A percentile compares a stretch with the other conserved stretches of the same genome.
phyloP scores from a whole-genome alignment of 805 yeast species.

The Wickerhamomyces tratensis region DNA sequence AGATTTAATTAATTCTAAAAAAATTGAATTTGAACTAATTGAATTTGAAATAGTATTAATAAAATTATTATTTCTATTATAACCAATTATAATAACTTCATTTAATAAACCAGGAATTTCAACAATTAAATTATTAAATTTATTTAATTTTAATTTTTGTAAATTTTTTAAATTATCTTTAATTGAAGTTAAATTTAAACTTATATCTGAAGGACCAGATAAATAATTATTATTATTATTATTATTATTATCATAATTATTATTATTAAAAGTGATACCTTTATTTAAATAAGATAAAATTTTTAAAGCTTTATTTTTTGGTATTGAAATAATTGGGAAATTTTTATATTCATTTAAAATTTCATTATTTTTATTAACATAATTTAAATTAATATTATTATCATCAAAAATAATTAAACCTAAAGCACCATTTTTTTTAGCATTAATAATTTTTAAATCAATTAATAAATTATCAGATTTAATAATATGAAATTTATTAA shows the following conservation, averaged over 20 bases:
- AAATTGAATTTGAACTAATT: conserved; percentile 37
- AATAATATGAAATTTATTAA: conserved; percentile 49
- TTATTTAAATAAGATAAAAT: no score
- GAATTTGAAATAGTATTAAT: conserved; percentile 36
- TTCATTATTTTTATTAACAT: conserved; percentile 33
- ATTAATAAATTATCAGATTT: conserved; percentile 40
- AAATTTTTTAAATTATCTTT: no score
- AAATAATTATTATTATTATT: no score
- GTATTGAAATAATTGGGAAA: no score
- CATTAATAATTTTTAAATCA: conserved; percentile 51
- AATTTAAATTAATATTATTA: conserved; percentile 49
- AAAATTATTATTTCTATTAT: conserved; percentile 37
- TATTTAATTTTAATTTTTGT: no score
- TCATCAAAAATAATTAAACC: conserved; percentile 46
- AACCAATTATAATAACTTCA: conserved; percentile 46
- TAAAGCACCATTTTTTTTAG: conserved; percentile 51
- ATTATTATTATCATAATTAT: no score
- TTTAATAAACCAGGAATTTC: conserved; percentile 49
- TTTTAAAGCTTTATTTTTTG: no score
- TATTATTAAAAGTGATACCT: no score
- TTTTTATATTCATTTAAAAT: no score
- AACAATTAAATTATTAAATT: conserved; percentile 36
- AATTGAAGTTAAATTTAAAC: no score
- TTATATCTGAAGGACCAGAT: no score
- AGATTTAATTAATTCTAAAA: conserved; percentile 45